These are phyloP conservation scores for Pseudopyricularia cyperi DNA, from an alignment of 2,329 filamentous ascomycete genomes.

Conservation along the genomic window DNA sequence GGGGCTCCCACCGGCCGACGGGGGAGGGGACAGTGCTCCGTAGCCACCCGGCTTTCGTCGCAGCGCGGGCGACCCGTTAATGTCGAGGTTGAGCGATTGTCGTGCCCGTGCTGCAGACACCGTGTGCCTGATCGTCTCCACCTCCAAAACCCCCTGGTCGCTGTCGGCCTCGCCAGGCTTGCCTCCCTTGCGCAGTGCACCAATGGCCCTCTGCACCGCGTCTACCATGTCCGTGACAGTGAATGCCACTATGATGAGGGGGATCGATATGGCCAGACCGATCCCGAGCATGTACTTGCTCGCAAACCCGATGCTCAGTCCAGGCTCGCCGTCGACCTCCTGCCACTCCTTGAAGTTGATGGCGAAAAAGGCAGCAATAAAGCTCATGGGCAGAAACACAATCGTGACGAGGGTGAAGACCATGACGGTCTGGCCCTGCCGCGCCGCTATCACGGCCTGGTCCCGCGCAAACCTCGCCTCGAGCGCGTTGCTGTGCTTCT, in stretches of 20 bases:
- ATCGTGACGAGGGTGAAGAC: conserved; percentile 32
- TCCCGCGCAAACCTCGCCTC: conserved; percentile 50
- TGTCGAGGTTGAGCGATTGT: background rate
- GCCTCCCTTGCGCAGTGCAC: background rate
- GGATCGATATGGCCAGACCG: conserved; percentile 24
- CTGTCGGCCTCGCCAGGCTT: too few species aligned
- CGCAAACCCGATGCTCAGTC: conserved; percentile 13
- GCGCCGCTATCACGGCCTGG: conserved; percentile 46
- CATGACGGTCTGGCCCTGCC: conserved; percentile 30
- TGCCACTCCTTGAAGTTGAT: conserved; percentile 34
- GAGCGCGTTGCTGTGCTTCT: conserved; percentile 56
- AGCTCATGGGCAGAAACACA: conserved; percentile 28
- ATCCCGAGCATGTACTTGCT: conserved; percentile 20
- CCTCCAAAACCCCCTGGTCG: too few species aligned
- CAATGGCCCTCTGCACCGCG: conserved; percentile 5
- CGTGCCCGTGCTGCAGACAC: background rate
- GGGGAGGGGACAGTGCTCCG: background rate
- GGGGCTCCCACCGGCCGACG: background rate
- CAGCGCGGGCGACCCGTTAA: background rate
- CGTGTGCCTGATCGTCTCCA: too few species aligned
- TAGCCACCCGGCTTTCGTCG: background rate
- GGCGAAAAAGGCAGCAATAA: conserved; percentile 28
- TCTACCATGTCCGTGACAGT: conserved; percentile 20
- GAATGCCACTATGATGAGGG: conserved; percentile 23
- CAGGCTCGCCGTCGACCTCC: conserved; percentile 3